Evolutionary conservation across 2,329 filamentous ascomycete species (phyloP).

Genomic region (Mycosphaerella arachidis): DNA sequence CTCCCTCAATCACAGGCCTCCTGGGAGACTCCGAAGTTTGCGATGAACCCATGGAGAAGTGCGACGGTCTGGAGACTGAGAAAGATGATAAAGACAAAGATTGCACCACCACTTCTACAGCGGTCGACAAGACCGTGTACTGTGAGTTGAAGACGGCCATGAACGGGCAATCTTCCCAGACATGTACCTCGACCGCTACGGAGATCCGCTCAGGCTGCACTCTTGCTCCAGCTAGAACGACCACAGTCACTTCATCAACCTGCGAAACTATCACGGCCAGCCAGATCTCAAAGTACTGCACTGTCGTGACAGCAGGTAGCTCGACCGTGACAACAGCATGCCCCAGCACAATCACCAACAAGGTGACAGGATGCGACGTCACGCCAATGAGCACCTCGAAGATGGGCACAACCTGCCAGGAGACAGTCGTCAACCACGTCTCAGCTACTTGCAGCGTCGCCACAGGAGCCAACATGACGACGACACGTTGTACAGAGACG

Average conservation of each 20-base stretch:
- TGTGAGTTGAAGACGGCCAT: slow-evolving; percentile 3
- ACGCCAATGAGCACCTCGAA: slow-evolving; percentile 6
- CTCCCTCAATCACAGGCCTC: neutral
- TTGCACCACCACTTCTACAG: slow-evolving; percentile 7
- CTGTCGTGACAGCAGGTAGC: slow-evolving; percentile 2
- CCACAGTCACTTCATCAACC: neutral
- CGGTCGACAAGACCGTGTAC: slow-evolving; percentile 11
- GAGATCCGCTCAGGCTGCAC: slow-evolving; percentile 5
- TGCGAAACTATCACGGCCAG: slow-evolving; percentile 4
- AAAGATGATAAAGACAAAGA: slow-evolving; percentile 2
- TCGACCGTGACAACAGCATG: slow-evolving; percentile 1
- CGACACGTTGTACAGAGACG: slow-evolving; percentile 3
- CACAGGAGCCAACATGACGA: slow-evolving; percentile 10
- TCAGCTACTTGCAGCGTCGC: slow-evolving; percentile 3
- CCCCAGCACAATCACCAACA: slow-evolving; percentile 1
- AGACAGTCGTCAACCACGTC: neutral
- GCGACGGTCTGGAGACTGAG: slow-evolving; percentile 2
- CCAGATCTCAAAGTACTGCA: slow-evolving; percentile 5
- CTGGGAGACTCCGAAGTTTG: slow-evolving; percentile 8
- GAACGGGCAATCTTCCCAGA: neutral
- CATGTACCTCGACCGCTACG: slow-evolving; percentile 8
- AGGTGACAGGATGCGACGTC: neutral
- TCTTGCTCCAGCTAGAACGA: neutral
- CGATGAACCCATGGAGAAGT: slow-evolving; percentile 5
- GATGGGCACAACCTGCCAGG: slow-evolving; percentile 7